These are phyloP conservation scores for Vicia villosa DNA, from an alignment of 306 rosid species.

Conservation along the genomic window DNA sequence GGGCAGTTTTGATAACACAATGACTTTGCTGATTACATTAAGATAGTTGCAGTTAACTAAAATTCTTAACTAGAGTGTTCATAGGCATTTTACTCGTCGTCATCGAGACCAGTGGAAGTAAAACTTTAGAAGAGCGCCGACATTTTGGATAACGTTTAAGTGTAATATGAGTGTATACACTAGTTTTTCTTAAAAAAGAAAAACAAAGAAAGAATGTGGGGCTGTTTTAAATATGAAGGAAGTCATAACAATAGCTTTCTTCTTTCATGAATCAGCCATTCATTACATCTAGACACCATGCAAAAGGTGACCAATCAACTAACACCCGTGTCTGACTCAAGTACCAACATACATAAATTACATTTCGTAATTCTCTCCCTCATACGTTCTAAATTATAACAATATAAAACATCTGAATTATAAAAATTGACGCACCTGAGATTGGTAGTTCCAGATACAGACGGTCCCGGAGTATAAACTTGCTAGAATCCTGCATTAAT, in stretches of 20 bases:
- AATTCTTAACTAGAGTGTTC: background rate
- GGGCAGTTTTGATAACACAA: background rate
- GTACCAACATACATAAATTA: slow-evolving; percentile 42
- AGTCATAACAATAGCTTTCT: slow-evolving; percentile 6
- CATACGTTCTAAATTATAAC: background rate
- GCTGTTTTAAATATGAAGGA: slow-evolving; percentile 18
- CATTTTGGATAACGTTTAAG: slow-evolving; percentile 14
- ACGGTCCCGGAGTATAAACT: slow-evolving; percentile 98
- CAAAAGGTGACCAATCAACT: slow-evolving; percentile 67
- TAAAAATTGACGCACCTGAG: slow-evolving; percentile 69
- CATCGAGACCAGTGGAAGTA: background rate
- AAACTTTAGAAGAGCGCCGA: slow-evolving; percentile 18
- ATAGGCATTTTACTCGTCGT: background rate
- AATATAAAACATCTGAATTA: slow-evolving; percentile 18
- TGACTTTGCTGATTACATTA: background rate
- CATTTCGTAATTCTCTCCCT: background rate
- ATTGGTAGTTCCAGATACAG: slow-evolving; percentile 98
- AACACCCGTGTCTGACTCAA: slow-evolving; percentile 80
- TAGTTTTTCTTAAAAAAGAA: background rate
- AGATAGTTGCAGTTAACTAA: background rate
- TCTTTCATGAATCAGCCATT: slow-evolving; percentile 10
- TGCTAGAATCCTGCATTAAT: slow-evolving; percentile 81
- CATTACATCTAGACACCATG: slow-evolving; percentile 32
- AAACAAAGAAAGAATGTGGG: slow-evolving; percentile 7
- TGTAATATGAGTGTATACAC: slow-evolving; percentile 32